Conservation (phyloP, 1,139 yeast species). For the Tardiomyces blankii region DNA sequence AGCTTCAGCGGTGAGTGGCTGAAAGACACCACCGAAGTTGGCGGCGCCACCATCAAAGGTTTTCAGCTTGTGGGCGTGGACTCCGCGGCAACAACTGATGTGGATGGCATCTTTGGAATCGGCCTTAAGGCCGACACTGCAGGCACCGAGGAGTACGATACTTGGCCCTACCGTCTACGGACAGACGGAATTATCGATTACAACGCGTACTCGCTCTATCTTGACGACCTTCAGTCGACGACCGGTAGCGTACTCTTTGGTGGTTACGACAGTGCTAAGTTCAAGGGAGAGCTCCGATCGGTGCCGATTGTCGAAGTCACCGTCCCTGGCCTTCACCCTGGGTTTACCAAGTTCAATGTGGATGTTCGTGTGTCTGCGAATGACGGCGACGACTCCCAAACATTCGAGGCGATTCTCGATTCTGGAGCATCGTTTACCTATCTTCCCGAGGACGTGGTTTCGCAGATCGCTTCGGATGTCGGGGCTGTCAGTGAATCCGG, state of each 20-base stretch:
- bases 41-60: neutral
- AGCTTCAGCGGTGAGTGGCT: neutral
- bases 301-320: constrained; percentile 8
- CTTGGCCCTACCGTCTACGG: constrained; percentile 37
- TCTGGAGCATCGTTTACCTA: constrained; percentile 45
- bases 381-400: neutral
- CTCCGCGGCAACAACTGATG: too few species aligned
- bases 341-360: neutral
- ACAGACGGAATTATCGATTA: constrained; percentile 35
- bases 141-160: constrained; percentile 13
- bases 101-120: neutral
- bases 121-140: neutral
- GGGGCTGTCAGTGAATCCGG: constrained; percentile 2
- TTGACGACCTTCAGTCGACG: constrained; percentile 28
- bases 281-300: constrained; percentile 30
- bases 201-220: constrained; percentile 41
- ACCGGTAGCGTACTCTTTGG: constrained; percentile 43
- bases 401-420: constrained; percentile 35
- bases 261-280: constrained; percentile 43
- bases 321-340: neutral
- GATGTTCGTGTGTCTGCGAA: neutral
- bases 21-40: neutral
- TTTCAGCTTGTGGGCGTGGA: neutral
- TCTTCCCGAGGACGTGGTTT: constrained; percentile 34
- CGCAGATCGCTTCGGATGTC: constrained; percentile 24